Conservation (phyloP, 192 early-diverging fungal genomes). For the Anaeromyces robustus region DNA sequence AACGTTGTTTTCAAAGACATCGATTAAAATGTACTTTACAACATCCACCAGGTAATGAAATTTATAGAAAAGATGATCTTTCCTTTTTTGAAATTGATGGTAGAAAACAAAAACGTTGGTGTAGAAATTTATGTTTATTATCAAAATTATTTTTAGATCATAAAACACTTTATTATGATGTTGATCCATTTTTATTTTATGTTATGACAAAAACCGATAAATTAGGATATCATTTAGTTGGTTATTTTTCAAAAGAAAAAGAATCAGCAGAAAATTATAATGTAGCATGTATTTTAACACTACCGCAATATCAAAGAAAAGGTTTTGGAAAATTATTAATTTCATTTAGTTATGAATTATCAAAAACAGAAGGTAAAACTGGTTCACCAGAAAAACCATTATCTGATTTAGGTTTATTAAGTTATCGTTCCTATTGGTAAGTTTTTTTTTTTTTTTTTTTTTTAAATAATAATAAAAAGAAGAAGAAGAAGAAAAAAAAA, state of each 20-base stretch:
- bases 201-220: conserved; percentile 80
- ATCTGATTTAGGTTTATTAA: conserved; percentile 86
- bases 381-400: conserved; percentile 97
- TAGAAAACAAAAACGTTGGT: conserved; percentile 76
- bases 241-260: conserved; percentile 99
- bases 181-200: conserved; percentile 97
- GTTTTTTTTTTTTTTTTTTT: not conserved
- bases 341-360: conserved; percentile 92
- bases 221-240: conserved; percentile 76
- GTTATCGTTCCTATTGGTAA: conserved; percentile 83
- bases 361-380: conserved; percentile 77
- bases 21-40: conserved; percentile 57
- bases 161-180: conserved; percentile 97
- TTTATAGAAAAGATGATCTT: conserved; percentile 79
- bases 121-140: conserved; percentile 86
- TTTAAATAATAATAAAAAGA: no score
- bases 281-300: conserved; percentile 92
- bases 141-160: conserved; percentile 98
- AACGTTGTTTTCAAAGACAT: conserved; percentile 64
- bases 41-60: conserved; percentile 68
- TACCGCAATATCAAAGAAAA: conserved; percentile 91
- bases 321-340: conserved; percentile 91
- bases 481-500: no score
- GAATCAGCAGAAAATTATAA: conserved; percentile 93
- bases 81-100: conserved; percentile 99